phyloP scores from a whole-genome alignment of 179 eudicot genomes.

The Corrigiola litoralis region DNA sequence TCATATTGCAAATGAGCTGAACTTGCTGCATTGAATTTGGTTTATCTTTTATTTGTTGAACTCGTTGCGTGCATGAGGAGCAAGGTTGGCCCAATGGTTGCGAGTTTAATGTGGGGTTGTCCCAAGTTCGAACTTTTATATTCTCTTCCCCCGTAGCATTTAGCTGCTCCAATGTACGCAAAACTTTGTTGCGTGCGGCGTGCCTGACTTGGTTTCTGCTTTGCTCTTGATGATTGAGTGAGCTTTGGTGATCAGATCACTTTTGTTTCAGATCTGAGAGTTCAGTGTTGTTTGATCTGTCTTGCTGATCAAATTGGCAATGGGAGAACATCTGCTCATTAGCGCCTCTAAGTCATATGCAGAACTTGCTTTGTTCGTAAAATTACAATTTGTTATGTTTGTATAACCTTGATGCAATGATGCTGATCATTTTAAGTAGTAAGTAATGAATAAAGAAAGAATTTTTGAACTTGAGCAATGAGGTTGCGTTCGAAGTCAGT shows the following conservation, averaged over 20 bases:
- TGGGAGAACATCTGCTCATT: background rate
- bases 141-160: no score
- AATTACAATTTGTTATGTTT: no score
- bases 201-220: background rate
- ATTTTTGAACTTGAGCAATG: background rate
- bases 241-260: background rate
- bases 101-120: no score
- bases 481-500: no score
- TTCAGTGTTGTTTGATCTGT: background rate
- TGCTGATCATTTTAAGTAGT: slow-evolving; percentile 2
- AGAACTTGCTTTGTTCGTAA: background rate
- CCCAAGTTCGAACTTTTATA: no score
- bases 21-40: background rate
- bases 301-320: background rate
- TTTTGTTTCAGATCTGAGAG: slow-evolving; percentile 4
- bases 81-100: no score
- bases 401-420: background rate
- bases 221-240: background rate
- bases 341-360: background rate
- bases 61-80: no score
- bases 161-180: no score
- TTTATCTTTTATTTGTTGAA: background rate
- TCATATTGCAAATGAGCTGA: background rate
- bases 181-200: no score
- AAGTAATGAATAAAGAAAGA: background rate